These are phyloP conservation scores for Boletus rubescentipes DNA, from an alignment of 768 basidiomycete species.

Conservation along the genomic window DNA sequence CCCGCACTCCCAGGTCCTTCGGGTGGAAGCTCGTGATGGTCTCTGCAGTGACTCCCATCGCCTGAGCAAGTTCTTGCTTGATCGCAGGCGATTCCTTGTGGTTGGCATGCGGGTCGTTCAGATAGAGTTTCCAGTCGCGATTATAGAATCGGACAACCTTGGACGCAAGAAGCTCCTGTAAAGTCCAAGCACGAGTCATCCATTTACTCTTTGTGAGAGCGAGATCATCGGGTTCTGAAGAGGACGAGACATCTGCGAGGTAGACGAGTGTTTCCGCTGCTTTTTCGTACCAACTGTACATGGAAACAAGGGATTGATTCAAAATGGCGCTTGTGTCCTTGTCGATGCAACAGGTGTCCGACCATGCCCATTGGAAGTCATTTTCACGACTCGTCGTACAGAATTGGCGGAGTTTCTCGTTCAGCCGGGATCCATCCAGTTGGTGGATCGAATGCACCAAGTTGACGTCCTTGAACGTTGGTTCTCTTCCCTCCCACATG, in stretches of 20 bases:
- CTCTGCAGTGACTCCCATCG: background rate
- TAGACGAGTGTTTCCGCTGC: background rate
- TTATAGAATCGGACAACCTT: constrained; percentile 14
- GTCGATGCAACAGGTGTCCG: background rate
- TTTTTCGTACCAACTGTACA: background rate
- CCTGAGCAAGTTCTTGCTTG: constrained; percentile 7
- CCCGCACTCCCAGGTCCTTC: background rate
- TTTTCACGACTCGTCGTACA: background rate
- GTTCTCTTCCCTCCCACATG: background rate
- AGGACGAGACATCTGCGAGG: background rate
- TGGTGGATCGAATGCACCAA: background rate
- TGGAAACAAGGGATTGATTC: background rate
- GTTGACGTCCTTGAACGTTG: background rate
- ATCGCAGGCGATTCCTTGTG: constrained; percentile 12
- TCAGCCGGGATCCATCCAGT: background rate
- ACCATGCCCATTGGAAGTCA: background rate
- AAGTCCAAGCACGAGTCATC: constrained; percentile 13
- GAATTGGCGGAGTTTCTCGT: background rate
- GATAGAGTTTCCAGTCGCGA: constrained; percentile 7
- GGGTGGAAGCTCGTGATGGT: constrained; percentile 3
- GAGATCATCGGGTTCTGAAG: background rate
- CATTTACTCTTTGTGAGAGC: background rate
- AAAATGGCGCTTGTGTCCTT: background rate
- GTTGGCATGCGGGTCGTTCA: constrained; percentile 1
- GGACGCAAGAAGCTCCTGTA: constrained; percentile 13